Percentiles rank a stretch among this genome's conserved stretches.
Evolutionary conservation across 306 rosid genomes (phyloP).

Genomic region (Prunus fruticosa): DNA sequence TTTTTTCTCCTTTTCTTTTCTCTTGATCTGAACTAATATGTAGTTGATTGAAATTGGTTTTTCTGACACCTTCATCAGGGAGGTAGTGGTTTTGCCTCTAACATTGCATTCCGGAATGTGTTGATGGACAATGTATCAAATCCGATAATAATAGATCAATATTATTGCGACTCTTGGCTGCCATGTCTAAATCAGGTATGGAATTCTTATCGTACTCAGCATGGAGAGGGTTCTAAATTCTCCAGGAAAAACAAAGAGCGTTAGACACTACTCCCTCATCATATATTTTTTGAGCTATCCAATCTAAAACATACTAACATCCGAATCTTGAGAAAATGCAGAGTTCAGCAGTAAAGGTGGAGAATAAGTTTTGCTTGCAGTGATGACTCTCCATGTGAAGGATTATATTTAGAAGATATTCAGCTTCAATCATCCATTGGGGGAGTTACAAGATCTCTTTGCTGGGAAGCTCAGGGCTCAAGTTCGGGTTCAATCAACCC

Average conservation of each 20-base stretch:
- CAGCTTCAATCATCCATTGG: slow-evolving; percentile 39
- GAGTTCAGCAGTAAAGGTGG: slow-evolving; percentile 78
- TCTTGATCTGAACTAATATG: neutral
- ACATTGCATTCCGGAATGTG: slow-evolving; percentile 62
- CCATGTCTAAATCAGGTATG: slow-evolving; percentile 80
- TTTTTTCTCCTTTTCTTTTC: neutral
- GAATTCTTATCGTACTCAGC: neutral
- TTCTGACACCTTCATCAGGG: slow-evolving; percentile 48
- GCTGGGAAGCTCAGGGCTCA: slow-evolving; percentile 81
- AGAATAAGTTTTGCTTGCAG: slow-evolving; percentile 72
- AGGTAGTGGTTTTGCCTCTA: slow-evolving; percentile 65
- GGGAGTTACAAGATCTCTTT: slow-evolving; percentile 44
- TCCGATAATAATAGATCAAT: slow-evolving; percentile 84
- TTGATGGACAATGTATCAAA: slow-evolving; percentile 79
- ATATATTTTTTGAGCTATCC: neutral
- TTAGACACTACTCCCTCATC: neutral
- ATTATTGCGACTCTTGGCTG: slow-evolving; percentile 66
- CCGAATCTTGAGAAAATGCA: slow-evolving; percentile 30
- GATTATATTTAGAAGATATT: slow-evolving; percentile 59
- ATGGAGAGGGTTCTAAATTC: neutral
- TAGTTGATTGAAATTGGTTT: neutral
- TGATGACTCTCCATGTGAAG: slow-evolving; percentile 62
- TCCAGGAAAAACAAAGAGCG: neutral
- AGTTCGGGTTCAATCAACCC: slow-evolving; percentile 56
- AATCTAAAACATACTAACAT: slow-evolving; percentile 18